Percentiles rank a stretch among this genome's conserved stretches.
phyloP scores from a whole-genome alignment of 495 filamentous ascomycete genomes.

The Aspergillus panamensis region DNA sequence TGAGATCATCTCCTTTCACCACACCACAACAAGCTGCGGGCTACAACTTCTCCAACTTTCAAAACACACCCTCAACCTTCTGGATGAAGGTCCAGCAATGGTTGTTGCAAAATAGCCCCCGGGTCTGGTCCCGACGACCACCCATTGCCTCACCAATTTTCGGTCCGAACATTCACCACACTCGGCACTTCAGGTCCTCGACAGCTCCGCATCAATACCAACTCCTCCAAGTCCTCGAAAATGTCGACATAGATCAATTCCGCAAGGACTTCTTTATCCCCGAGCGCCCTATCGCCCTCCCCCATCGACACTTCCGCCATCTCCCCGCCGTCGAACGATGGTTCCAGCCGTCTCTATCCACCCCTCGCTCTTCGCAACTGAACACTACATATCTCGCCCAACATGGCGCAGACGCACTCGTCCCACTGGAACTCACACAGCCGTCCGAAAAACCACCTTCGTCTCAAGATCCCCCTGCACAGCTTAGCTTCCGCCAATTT shows the following conservation, averaged over 20 bases:
- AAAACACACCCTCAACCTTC: constrained; percentile 10
- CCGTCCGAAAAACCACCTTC: not conserved
- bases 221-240: constrained; percentile 30
- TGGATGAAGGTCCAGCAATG: constrained; percentile 35
- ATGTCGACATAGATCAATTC: constrained; percentile 43
- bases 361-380: constrained; percentile 25
- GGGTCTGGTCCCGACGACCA: constrained; percentile 15
- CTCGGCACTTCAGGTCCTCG: constrained; percentile 20
- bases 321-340: constrained; percentile 53
- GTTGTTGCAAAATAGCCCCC: constrained; percentile 12
- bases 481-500: constrained; percentile 49
- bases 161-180: constrained; percentile 1
- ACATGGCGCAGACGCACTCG: constrained; percentile 46
- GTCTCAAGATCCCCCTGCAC: not conserved
- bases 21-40: not conserved
- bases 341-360: constrained; percentile 37
- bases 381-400: constrained; percentile 48
- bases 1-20: not conserved
- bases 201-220: constrained; percentile 23
- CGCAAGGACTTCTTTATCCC: constrained; percentile 45
- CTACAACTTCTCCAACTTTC: too few relatives aligned
- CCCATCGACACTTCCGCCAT: constrained; percentile 37
- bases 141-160: not conserved
- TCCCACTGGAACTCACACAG: constrained; percentile 57
- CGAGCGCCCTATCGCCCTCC: constrained; percentile 47